Evolutionary conservation across 129 eudicot species (phyloP).

Genomic region (Pittosporum tobira): DNA sequence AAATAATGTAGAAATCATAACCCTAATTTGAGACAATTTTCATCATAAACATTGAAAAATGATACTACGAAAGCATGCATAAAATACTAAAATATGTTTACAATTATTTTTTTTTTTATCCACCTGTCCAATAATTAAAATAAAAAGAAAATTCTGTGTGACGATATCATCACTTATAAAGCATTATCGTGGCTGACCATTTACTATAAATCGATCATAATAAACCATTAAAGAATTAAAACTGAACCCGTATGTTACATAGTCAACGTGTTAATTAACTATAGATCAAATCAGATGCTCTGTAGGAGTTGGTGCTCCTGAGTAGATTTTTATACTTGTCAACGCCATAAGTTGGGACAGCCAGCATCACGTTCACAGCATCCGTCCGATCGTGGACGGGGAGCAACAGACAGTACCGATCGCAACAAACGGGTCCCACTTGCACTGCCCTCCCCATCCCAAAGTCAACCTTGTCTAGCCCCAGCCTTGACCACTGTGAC

Average conservation of each 20-base stretch:
- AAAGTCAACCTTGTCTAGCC: conserved; percentile 70
- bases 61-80: no score
- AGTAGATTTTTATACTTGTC: conserved; percentile 38
- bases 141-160: neutral
- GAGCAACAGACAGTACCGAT: conserved; percentile 55
- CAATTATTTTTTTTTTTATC: no score
- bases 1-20: no score
- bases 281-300: neutral
- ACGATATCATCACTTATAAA: neutral
- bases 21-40: no score
- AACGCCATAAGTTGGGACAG: conserved; percentile 55
- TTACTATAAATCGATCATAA: no score
- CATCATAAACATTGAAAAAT: no score
- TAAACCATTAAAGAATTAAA: neutral
- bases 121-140: neutral
- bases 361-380: conserved; percentile 58
- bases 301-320: conserved; percentile 14
- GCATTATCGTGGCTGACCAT: no score
- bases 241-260: neutral
- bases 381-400: conserved; percentile 45
- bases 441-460: conserved; percentile 63
- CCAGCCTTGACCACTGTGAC: conserved; percentile 84
- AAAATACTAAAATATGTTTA: no score
- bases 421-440: conserved; percentile 67
- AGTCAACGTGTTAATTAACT: neutral